Percentiles rank a stretch among this genome's conserved stretches.
Conservation (phyloP, 495 filamentous ascomycete species). For the Podospora appendiculata region DNA sequence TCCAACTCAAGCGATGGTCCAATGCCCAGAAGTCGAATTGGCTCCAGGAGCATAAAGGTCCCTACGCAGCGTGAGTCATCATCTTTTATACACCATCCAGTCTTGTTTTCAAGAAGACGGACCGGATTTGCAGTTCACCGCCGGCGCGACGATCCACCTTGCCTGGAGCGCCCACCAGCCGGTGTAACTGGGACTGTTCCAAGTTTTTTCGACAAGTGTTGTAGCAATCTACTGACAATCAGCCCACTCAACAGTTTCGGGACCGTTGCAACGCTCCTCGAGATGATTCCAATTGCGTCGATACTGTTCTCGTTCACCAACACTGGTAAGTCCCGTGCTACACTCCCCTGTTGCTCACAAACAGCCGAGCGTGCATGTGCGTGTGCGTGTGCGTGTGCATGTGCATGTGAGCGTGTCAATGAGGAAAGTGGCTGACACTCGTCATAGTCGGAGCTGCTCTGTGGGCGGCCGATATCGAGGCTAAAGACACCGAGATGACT, state of each 20-base stretch:
- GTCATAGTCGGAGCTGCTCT: constrained; percentile 69
- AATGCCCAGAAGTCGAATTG: constrained; percentile 52
- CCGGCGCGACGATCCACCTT: too few species aligned
- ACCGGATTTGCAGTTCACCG: too few species aligned
- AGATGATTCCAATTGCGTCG: constrained; percentile 76
- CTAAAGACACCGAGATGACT: constrained; percentile 39
- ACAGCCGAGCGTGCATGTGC: too few species aligned
- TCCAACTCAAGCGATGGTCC: constrained; percentile 82
- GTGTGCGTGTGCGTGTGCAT: too few species aligned
- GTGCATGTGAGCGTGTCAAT: too few species aligned
- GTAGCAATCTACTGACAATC: constrained; percentile 1
- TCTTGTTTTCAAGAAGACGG: neutral
- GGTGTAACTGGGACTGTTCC: too few species aligned
- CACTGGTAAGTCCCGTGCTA: constrained; percentile 41
- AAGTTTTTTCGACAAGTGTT: too few species aligned
- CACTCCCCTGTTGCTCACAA: too few species aligned
- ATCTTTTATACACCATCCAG: neutral
- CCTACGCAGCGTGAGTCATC: constrained; percentile 66
- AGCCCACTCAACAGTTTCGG: constrained; percentile 59
- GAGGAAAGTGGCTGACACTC: constrained; percentile 11
- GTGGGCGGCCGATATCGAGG: constrained; percentile 90
- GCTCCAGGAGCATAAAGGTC: constrained; percentile 52
- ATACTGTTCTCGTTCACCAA: constrained; percentile 88
- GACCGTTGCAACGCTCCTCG: constrained; percentile 63
- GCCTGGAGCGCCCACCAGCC: too few species aligned